Conservation (phyloP, 1,139 yeast genomes). For the Torulaspora globosa region DNA sequence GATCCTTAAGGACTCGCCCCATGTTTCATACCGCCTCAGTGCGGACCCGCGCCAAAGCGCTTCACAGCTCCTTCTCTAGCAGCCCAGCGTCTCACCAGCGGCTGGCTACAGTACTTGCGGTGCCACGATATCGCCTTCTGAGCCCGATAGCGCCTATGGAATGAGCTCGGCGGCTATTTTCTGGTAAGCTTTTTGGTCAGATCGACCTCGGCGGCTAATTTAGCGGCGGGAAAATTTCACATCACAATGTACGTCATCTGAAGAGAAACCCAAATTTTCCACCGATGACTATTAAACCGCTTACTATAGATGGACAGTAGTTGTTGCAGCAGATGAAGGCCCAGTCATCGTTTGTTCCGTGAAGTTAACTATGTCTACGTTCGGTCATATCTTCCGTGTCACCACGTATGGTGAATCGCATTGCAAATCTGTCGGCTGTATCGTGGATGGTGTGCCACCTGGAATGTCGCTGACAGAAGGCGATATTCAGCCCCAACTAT, state of each 20-base stretch:
- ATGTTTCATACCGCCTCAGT: too few relatives aligned
- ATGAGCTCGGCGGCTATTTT: neutral
- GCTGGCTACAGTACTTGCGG: too few relatives aligned
- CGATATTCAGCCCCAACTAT: constrained; percentile 91
- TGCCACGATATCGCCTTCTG: neutral
- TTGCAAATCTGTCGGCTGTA: constrained; percentile 97
- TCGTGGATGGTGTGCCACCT: constrained; percentile 97
- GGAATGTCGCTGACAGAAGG: constrained; percentile 78
- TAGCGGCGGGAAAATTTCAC: neutral
- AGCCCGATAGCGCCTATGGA: neutral
- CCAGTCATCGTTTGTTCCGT: neutral
- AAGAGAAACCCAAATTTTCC: constrained; percentile 7
- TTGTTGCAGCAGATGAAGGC: too few relatives aligned
- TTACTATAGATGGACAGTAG: too few relatives aligned
- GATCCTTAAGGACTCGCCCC: too few relatives aligned
- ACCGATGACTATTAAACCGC: constrained; percentile 4
- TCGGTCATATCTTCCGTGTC: constrained; percentile 62
- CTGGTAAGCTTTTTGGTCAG: neutral
- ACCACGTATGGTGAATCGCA: constrained; percentile 98
- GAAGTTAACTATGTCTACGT: constrained; percentile 50
- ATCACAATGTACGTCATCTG: constrained; percentile 3
- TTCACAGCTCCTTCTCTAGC: too few relatives aligned
- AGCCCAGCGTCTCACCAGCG: too few relatives aligned
- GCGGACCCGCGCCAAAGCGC: too few relatives aligned
- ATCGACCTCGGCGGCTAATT: neutral